Base-by-base conservation (phyloP, 2,329 filamentous ascomycete species). In the Exophiala aquamarina region DNA sequence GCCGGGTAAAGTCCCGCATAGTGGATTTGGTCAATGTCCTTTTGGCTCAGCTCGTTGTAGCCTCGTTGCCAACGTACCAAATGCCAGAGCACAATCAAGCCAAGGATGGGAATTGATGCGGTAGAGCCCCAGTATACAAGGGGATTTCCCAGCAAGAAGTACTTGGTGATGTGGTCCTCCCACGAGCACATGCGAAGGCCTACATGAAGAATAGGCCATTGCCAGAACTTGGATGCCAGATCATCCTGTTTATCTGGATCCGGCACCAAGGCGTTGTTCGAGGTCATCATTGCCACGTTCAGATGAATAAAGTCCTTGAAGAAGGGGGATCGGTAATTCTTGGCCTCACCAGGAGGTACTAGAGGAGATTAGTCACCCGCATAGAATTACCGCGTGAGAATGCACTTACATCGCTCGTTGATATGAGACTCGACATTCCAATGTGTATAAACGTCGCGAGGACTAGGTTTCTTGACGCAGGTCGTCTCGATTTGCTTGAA, bases 281-380 rank as follows among this genome's bases (percentile, higher is more conserved):
- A 97, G 3, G 93, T 98, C 92, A 97, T 96, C 93, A 98, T 98
- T 54, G 93, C 93, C 53, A 98, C 93, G 66, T 98, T 98, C 52
- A 97, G 76, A 68, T 98, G 93, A 55, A 98, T 85, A 63, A 98
- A 98, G 70, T 98, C 93, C 66, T 95, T 91, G 64, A 95, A 77
- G 78, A 98, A 98, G 2, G 94, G 93, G 28, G 92, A 97, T 73
- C 88, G 95, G 76, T 96, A 98, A 47, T 88, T 85, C 61, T 87
- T 89, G 44, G 93, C 88, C 69, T 96, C 87, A 60, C 87, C 86
- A 54, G 88, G 82, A 31, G 93, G 92, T 19, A 97, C 88, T 93
- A 61, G 28, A 28, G 14, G 29, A 33, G 59, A 66, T 73, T 70
- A 62, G 52, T 40, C 43, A 50, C 56, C 23, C 23, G 11, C 11